Conservation (phyloP, 2,329 filamentous ascomycete species). For the Paraconiothyrium sp. region DNA sequence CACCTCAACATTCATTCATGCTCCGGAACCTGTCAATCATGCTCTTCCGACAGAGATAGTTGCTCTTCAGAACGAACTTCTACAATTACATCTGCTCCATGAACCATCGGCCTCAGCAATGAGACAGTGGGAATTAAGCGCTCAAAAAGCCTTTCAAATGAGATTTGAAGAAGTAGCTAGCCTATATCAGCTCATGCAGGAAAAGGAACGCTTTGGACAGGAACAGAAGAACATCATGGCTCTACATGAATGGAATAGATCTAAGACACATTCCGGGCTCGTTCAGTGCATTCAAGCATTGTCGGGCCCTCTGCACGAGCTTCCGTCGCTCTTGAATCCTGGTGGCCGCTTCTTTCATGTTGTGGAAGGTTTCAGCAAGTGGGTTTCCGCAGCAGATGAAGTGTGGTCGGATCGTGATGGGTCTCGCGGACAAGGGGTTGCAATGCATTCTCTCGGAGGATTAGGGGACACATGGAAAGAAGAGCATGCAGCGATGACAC, state of each 20-base stretch:
- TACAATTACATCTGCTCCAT: slow-evolving; percentile 51
- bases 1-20: slow-evolving; percentile 47
- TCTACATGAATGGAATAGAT: slow-evolving; percentile 46
- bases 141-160: slow-evolving; percentile 37
- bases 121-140: slow-evolving; percentile 46
- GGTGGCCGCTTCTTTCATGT: slow-evolving; percentile 45
- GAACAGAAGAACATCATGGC: slow-evolving; percentile 50
- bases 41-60: slow-evolving; percentile 41
- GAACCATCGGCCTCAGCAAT: slow-evolving; percentile 31
- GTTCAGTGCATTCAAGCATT: slow-evolving; percentile 48
- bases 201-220: slow-evolving; percentile 46
- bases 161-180: slow-evolving; percentile 51
- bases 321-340: slow-evolving; percentile 43
- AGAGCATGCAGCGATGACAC: slow-evolving; percentile 44
- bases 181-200: slow-evolving; percentile 45
- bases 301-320: slow-evolving; percentile 47
- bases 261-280: slow-evolving; percentile 36
- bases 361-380: slow-evolving; percentile 43
- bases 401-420: slow-evolving; percentile 34
- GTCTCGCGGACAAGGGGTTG: slow-evolving; percentile 14
- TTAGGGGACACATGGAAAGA: slow-evolving; percentile 47
- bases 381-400: slow-evolving; percentile 42
- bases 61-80: slow-evolving; percentile 48
- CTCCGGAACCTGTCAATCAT: slow-evolving; percentile 31
- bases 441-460: slow-evolving; percentile 36